Conservation (phyloP, 139 green algal genomes). For the Pseudopediastrum boryanum region DNA sequence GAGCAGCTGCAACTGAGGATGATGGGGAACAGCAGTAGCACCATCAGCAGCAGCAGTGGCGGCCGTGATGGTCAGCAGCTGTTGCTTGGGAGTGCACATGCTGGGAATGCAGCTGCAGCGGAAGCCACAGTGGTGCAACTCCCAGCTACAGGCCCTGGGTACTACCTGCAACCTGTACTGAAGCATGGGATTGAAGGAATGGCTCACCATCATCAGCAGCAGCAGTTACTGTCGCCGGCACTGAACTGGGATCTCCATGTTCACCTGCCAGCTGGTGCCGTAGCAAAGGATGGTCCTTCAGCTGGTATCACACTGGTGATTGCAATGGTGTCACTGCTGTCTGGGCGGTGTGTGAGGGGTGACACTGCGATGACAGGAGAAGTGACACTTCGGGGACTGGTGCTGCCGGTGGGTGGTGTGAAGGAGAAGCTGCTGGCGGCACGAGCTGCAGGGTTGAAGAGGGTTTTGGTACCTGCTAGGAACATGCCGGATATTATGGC, state of each 20-base stretch:
- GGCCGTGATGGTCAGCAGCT: no score
- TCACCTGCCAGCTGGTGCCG: constrained; percentile 74
- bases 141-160: no score
- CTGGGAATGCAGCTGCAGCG: no score
- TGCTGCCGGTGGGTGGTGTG: constrained; percentile 64
- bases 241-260: constrained; percentile 73
- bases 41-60: no score
- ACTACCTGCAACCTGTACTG: no score
- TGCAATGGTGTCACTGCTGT: constrained; percentile 69
- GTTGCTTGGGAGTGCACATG: no score
- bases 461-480: constrained; percentile 56
- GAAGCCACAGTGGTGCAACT: no score
- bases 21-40: no score
- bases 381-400: constrained; percentile 67
- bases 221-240: constrained; percentile 1
- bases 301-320: constrained; percentile 77
- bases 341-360: constrained; percentile 46
- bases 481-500: constrained; percentile 58
- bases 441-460: constrained; percentile 55
- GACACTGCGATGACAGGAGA: constrained; percentile 80
- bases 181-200: no score
- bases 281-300: constrained; percentile 74
- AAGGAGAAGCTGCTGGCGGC: constrained; percentile 59
- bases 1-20: no score
- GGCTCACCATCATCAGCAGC: not conserved